Conservation (phyloP, 352 stramenopile species). For the Phytophthora melonis region DNA sequence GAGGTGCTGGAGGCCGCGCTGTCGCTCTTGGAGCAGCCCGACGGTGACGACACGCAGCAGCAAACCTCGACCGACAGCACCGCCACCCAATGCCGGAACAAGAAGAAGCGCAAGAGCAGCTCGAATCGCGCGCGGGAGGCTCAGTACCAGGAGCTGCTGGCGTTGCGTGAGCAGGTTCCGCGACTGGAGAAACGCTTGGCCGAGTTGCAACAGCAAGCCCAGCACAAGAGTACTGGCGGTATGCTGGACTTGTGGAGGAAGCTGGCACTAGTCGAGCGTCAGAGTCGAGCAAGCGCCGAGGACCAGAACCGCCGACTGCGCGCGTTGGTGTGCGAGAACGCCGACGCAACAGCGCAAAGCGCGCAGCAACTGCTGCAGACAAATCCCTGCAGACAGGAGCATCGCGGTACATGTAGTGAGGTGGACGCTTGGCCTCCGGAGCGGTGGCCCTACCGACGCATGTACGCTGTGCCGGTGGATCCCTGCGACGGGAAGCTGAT, state of each 20-base stretch:
- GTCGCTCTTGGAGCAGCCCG: slow-evolving; percentile 37
- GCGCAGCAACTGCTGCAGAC: slow-evolving; percentile 23
- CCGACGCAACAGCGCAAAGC: slow-evolving; percentile 8
- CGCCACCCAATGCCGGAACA: background rate
- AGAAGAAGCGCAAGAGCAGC: slow-evolving; percentile 31
- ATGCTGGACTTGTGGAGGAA: slow-evolving; percentile 28
- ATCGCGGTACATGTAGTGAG: background rate
- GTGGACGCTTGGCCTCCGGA: slow-evolving; percentile 10
- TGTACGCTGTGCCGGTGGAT: slow-evolving; percentile 33
- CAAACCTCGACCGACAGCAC: background rate
- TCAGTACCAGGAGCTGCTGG: slow-evolving; percentile 30
- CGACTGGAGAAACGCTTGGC: slow-evolving; percentile 25
- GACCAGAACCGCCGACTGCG: slow-evolving; percentile 40
- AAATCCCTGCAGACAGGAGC: background rate
- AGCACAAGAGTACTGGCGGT: background rate
- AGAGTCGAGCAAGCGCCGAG: slow-evolving; percentile 20
- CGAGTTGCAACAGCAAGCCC: slow-evolving; percentile 8
- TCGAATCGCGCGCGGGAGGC: slow-evolving; percentile 38
- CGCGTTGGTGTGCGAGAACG: slow-evolving; percentile 21
- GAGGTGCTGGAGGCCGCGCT: slow-evolving; percentile 34
- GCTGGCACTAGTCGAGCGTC: slow-evolving; percentile 23
- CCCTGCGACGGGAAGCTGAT: slow-evolving; percentile 33
- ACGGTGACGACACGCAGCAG: slow-evolving; percentile 4
- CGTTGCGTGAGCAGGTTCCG: slow-evolving; percentile 23
- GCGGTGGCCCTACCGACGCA: slow-evolving; percentile 19